These are phyloP conservation scores for Craspedostauros australis DNA, from an alignment of 108 stramenopile genomes.

Conservation along the genomic window DNA sequence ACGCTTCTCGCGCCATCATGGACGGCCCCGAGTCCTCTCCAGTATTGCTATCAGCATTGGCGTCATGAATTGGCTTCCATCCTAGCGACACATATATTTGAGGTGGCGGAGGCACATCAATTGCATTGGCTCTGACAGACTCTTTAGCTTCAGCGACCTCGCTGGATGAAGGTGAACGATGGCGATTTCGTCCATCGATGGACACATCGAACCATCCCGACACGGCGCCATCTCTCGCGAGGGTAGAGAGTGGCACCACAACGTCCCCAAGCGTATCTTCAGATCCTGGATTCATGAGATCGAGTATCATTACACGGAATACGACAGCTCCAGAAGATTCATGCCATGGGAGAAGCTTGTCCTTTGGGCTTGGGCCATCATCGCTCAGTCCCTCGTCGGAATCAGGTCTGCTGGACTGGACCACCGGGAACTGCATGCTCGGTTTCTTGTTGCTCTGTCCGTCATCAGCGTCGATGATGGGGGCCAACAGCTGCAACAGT, in stretches of 20 bases:
- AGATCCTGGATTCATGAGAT: slow-evolving; percentile 52
- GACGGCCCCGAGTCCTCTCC: no score
- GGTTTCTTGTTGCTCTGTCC: no score
- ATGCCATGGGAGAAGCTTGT: slow-evolving; percentile 71
- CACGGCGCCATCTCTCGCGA: slow-evolving; percentile 43
- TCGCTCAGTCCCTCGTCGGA: no score
- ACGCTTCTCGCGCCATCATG: slow-evolving; percentile 31
- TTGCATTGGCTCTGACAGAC: not conserved
- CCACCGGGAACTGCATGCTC: no score
- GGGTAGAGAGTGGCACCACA: slow-evolving; percentile 54
- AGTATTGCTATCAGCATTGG: no score
- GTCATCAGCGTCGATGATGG: no score
- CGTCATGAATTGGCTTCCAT: slow-evolving; percentile 11
- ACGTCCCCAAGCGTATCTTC: slow-evolving; percentile 73
- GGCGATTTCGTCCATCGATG: slow-evolving; percentile 47
- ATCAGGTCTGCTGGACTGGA: no score
- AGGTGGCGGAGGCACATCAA: slow-evolving; percentile 3
- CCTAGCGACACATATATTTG: slow-evolving; percentile 8
- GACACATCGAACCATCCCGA: slow-evolving; percentile 72
- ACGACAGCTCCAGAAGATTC: slow-evolving; percentile 60
- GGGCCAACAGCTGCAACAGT: no score
- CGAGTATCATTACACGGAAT: slow-evolving; percentile 57
- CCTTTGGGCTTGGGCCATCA: no score
- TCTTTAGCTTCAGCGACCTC: slow-evolving; percentile 1
- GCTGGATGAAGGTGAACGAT: no score